phyloP scores from a whole-genome alignment of 2,329 filamentous ascomycete genomes.

The Hypoxylon sp. region DNA sequence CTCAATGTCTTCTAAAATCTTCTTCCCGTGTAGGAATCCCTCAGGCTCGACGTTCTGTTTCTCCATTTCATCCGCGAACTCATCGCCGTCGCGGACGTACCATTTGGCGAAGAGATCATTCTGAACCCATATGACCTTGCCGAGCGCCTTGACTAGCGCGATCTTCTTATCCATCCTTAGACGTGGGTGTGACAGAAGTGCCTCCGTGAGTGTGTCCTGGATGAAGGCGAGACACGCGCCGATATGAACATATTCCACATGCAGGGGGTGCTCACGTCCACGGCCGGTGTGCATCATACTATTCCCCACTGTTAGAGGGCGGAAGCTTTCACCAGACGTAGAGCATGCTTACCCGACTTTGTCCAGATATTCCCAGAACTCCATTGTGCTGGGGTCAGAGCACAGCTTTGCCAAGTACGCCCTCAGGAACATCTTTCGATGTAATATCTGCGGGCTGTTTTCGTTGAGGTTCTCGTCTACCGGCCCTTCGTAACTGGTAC shows the following conservation, averaged over 20 bases:
- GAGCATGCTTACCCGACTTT: slow-evolving; percentile 76
- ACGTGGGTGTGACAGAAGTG: slow-evolving; percentile 79
- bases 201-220: slow-evolving; percentile 83
- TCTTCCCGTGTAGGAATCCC: slow-evolving; percentile 75
- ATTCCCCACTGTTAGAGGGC: background rate
- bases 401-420: slow-evolving; percentile 83
- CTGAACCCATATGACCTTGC: slow-evolving; percentile 90
- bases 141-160: slow-evolving; percentile 80
- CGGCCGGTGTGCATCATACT: slow-evolving; percentile 87
- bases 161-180: slow-evolving; percentile 78
- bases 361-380: slow-evolving; percentile 88
- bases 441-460: slow-evolving; percentile 80
- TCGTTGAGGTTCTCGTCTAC: slow-evolving; percentile 75
- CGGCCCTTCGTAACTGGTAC: slow-evolving; percentile 76
- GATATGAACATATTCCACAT: slow-evolving; percentile 86
- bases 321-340: background rate
- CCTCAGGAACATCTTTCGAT: slow-evolving; percentile 83
- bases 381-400: slow-evolving; percentile 80
- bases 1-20: slow-evolving; percentile 65
- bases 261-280: slow-evolving; percentile 78
- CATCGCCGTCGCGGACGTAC: slow-evolving; percentile 78
- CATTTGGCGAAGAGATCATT: slow-evolving; percentile 90
- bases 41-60: slow-evolving; percentile 71
- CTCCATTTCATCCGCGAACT: slow-evolving; percentile 65
- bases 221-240: slow-evolving; percentile 80